phyloP scores from a whole-genome alignment of 164 flowering plant species.

The Brasenia schreberi region DNA sequence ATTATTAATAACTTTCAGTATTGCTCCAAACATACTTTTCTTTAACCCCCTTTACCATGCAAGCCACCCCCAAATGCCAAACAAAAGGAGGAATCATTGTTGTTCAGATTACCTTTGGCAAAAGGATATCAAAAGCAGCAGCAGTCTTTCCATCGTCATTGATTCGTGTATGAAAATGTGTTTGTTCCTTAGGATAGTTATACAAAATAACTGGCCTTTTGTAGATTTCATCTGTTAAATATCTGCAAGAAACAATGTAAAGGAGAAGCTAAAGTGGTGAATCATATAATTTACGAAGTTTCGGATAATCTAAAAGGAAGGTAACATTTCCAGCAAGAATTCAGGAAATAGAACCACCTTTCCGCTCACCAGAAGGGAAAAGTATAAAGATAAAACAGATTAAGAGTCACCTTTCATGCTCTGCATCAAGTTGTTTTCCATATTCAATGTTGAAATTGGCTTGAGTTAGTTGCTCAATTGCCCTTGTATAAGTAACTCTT shows the following conservation, averaged over 20 bases:
- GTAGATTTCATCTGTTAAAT: constrained; percentile 53
- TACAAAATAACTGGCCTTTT: constrained; percentile 51
- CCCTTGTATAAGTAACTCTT: constrained; percentile 58
- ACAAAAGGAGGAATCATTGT: neutral
- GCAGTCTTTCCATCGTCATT: constrained; percentile 71
- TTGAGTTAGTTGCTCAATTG: constrained; percentile 45
- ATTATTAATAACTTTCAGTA: too few relatives aligned
- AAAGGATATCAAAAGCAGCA: constrained; percentile 62
- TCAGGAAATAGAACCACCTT: neutral
- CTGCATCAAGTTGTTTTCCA: constrained; percentile 52
- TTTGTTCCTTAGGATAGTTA: constrained; percentile 59
- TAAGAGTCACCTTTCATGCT: constrained; percentile 61
- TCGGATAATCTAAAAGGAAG: neutral
- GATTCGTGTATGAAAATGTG: constrained; percentile 55
- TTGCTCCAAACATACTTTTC: too few relatives aligned
- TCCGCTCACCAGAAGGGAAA: neutral
- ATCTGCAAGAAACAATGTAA: constrained; percentile 26
- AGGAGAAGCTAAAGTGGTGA: neutral
- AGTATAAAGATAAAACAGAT: neutral
- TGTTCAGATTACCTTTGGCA: constrained; percentile 55
- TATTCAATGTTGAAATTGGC: constrained; percentile 36
- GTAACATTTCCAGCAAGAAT: neutral
- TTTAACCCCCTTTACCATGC: too few relatives aligned
- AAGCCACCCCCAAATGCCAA: too few relatives aligned
- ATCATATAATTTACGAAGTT: neutral